Conservation (phyloP, 257 asterid genomes). For the Plectranthus barbatus region DNA sequence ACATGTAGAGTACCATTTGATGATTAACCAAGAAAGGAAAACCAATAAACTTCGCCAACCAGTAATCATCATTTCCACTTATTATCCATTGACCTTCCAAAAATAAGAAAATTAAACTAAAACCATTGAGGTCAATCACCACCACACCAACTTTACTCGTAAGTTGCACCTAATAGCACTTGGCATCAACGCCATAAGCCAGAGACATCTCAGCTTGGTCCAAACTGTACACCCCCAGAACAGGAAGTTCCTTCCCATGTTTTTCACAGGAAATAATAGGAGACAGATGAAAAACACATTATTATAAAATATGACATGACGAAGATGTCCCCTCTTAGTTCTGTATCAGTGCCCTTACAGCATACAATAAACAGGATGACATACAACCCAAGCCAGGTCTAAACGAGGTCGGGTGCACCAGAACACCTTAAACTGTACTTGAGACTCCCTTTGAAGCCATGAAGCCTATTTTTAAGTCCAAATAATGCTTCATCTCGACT, state of each 20-base stretch:
- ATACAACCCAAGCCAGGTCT: conserved; percentile 21
- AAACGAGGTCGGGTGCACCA: conserved; percentile 6
- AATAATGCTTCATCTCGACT: conserved; percentile 21
- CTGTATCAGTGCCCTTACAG: conserved; percentile 36
- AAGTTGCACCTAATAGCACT: neutral
- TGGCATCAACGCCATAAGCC: conserved; percentile 13
- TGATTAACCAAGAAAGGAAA: conserved; percentile 11
- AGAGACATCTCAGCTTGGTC: conserved; percentile 19
- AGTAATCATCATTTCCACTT: conserved; percentile 18
- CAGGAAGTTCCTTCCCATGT: conserved; percentile 12
- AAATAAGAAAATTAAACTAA: conserved; percentile 5
- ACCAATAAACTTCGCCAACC: conserved; percentile 7
- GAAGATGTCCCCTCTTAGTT: conserved; percentile 23
- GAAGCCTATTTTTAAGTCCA: conserved; percentile 16
- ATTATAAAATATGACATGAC: conserved; percentile 20
- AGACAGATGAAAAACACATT: conserved; percentile 21
- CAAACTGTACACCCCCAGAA: conserved; percentile 22
- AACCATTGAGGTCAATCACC: neutral
- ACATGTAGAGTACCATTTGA: conserved; percentile 15
- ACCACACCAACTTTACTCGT: conserved; percentile 7
- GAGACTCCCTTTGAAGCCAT: conserved; percentile 11
- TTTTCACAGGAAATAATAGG: conserved; percentile 17
- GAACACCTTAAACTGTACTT: conserved; percentile 15
- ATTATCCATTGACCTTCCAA: conserved; percentile 8
- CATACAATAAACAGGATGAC: conserved; percentile 27